These are phyloP conservation scores for Adansonia grandidieri DNA, from an alignment of 441 rosid genomes.

Conservation along the genomic window DNA sequence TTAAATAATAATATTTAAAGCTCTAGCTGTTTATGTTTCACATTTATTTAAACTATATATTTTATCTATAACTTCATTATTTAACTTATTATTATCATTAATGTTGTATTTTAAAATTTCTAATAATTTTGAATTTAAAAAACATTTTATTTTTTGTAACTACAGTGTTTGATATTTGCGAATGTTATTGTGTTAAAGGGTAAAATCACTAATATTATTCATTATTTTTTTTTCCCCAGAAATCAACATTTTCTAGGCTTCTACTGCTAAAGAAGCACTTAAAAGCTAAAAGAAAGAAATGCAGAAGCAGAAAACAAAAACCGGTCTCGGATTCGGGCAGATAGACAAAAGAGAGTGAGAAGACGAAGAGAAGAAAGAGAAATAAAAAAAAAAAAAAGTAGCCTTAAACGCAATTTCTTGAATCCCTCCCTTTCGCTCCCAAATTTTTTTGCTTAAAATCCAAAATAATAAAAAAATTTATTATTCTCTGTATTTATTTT, in stretches of 20 bases:
- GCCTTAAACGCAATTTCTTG: slow-evolving; percentile 2
- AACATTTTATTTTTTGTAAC: too few relatives aligned
- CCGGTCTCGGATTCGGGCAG: neutral
- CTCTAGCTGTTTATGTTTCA: neutral
- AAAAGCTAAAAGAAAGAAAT: neutral
- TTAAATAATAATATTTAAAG: neutral
- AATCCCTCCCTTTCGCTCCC: neutral
- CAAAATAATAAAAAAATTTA: neutral
- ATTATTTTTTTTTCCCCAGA: neutral
- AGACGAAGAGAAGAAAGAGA: neutral
- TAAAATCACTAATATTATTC: neutral
- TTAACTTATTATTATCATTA: too few relatives aligned
- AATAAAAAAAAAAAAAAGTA: neutral
- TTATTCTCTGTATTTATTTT: neutral
- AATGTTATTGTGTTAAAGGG: neutral
- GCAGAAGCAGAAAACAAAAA: neutral
- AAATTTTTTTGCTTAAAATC: neutral
- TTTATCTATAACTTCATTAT: too few relatives aligned
- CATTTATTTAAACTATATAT: too few relatives aligned
- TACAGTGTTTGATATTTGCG: neutral
- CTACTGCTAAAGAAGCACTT: neutral
- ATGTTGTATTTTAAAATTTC: too few relatives aligned
- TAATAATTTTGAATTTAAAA: too few relatives aligned
- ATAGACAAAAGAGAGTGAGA: slow-evolving; percentile 1
- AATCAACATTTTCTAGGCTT: neutral